Percentiles rank a stretch among this genome's conserved stretches.
These are phyloP conservation scores for Globisporangium cederbergense DNA, from an alignment of 352 stramenopile genomes.

Conservation along the genomic window DNA sequence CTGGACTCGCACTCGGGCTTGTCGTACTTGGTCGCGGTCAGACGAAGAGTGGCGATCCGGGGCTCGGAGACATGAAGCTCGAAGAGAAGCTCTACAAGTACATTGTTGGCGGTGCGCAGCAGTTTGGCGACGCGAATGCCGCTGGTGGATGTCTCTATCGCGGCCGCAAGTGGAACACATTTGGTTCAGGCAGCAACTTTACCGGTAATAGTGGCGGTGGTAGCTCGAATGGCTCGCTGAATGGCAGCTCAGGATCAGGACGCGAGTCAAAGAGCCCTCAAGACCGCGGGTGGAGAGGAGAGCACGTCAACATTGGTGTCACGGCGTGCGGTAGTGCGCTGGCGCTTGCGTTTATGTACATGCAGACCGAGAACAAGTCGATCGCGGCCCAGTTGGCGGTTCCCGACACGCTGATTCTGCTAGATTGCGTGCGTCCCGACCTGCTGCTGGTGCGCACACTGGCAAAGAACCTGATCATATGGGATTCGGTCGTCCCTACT, in stretches of 20 bases:
- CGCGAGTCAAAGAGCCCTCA: constrained; percentile 40
- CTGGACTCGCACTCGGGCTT: constrained; percentile 94
- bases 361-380: constrained; percentile 89
- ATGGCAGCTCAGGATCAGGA: constrained; percentile 50
- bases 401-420: constrained; percentile 93
- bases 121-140: constrained; percentile 40
- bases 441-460: constrained; percentile 93
- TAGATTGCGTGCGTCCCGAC: constrained; percentile 96
- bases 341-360: constrained; percentile 96
- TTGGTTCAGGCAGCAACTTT: constrained; percentile 23
- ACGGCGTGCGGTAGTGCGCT: constrained; percentile 92
- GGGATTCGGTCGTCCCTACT: constrained; percentile 90
- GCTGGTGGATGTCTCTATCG: constrained; percentile 66
- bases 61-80: constrained; percentile 94
- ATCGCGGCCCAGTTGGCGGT: constrained; percentile 85
- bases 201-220: constrained; percentile 16
- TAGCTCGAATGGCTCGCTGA: not conserved
- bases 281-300: constrained; percentile 38
- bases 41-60: constrained; percentile 66
- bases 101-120: constrained; percentile 82
- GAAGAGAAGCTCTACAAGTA: constrained; percentile 96
- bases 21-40: constrained; percentile 89
- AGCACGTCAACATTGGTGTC: constrained; percentile 95
- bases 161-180: constrained; percentile 57
- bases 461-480: constrained; percentile 93